Evolutionary conservation across 2,329 filamentous ascomycete species (phyloP).

Genomic region (Aureobasidium sp.): DNA sequence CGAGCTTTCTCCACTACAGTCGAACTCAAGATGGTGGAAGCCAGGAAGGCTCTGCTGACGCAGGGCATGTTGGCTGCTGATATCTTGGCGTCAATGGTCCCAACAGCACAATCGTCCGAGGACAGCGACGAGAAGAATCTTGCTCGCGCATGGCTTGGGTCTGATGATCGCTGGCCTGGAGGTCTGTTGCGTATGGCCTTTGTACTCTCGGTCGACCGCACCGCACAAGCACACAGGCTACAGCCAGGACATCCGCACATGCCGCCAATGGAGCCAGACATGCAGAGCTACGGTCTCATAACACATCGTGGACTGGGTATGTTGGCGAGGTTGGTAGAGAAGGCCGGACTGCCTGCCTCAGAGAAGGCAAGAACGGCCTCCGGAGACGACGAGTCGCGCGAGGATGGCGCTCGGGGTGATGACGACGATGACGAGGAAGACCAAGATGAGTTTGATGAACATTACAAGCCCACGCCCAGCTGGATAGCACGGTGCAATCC

Average conservation of each 20-base stretch:
- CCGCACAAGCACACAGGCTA: constrained; percentile 17
- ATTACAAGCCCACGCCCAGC: constrained; percentile 12
- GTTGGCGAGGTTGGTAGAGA: constrained; percentile 41
- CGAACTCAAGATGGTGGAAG: constrained; percentile 63
- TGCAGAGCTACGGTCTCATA: constrained; percentile 29
- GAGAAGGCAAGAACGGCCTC: constrained; percentile 18
- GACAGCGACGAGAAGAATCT: constrained; percentile 42
- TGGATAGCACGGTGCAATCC: constrained; percentile 34
- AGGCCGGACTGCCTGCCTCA: constrained; percentile 25
- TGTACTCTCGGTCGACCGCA: constrained; percentile 46
- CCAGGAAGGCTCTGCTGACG: constrained; percentile 81
- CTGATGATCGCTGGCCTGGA: constrained; percentile 74
- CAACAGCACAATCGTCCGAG: constrained; percentile 13
- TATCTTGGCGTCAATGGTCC: constrained; percentile 68
- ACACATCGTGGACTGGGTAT: constrained; percentile 41
- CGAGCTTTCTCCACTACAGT: constrained; percentile 27
- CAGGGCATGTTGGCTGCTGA: constrained; percentile 88
- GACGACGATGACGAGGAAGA: constrained; percentile 22
- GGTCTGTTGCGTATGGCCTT: constrained; percentile 71
- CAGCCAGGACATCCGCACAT: constrained; percentile 20
- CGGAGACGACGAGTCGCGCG: not conserved
- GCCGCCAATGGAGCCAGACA: constrained; percentile 21
- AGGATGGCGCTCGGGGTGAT: constrained; percentile 19
- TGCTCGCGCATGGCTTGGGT: constrained; percentile 73
- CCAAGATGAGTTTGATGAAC: constrained; percentile 20